phyloP scores from a whole-genome alignment of 1,139 yeast genomes.

The Magnusiomyces tetraspermus region DNA sequence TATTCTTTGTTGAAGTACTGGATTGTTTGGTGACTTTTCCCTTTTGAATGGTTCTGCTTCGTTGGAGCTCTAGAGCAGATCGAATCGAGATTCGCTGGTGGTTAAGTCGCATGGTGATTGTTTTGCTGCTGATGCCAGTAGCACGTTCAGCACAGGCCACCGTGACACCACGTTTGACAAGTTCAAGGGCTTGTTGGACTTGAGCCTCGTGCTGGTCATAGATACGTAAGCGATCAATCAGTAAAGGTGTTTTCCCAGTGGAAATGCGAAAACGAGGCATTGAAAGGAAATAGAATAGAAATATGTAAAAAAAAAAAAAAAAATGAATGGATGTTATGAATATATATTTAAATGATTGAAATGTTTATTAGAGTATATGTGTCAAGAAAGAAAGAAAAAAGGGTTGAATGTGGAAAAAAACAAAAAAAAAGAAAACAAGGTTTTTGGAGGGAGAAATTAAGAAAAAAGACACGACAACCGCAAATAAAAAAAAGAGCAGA shows the following conservation, averaged over 20 bases:
- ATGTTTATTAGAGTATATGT: not conserved
- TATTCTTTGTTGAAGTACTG: not conserved
- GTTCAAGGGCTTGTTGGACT: conserved; percentile 1
- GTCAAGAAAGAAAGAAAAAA: not conserved
- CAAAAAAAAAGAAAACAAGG: no score
- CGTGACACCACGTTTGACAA: not conserved
- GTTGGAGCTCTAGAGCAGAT: conserved; percentile 1
- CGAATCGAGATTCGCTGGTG: not conserved
- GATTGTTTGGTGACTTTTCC: not conserved
- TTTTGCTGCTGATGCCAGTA: conserved; percentile 2
- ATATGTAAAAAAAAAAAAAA: not conserved
- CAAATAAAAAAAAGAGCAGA: no score
- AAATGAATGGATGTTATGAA: not conserved
- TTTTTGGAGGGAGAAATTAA: no score
- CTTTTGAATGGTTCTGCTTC: not conserved
- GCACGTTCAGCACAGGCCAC: conserved; percentile 1
- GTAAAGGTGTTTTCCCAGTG: not conserved
- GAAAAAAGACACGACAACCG: no score
- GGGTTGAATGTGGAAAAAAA: no score
- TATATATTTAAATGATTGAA: no score
- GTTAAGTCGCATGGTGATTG: conserved; percentile 3
- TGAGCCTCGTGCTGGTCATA: conserved; percentile 4
- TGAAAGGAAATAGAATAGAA: not conserved
- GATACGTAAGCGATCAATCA: not conserved
- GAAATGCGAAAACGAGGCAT: conserved; percentile 4